phyloP scores from a whole-genome alignment of 176 grass and related monocot species.

The Bromus sterilis region DNA sequence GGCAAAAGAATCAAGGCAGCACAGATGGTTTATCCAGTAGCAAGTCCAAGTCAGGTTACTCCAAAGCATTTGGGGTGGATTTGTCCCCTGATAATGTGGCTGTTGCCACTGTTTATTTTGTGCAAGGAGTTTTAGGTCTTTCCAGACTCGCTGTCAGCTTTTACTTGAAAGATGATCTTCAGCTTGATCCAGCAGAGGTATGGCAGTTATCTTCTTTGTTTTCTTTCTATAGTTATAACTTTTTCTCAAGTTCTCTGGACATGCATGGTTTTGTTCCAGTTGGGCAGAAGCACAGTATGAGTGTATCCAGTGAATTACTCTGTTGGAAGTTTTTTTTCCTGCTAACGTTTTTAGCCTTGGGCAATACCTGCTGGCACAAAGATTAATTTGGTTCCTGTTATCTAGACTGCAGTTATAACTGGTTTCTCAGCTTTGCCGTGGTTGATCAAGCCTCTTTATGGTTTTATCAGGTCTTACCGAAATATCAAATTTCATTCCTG shows the following conservation, averaged over 20 bases:
- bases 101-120: conserved; percentile 93
- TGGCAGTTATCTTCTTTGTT: background rate
- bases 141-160: conserved; percentile 91
- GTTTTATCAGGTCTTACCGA: conserved; percentile 76
- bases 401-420: conserved; percentile 96
- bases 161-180: conserved; percentile 95
- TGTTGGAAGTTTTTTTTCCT: conserved; percentile 9
- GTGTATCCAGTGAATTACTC: conserved; percentile 3
- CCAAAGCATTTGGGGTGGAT: conserved; percentile 77
- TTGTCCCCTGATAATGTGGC: conserved; percentile 88
- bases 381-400: conserved; percentile 30
- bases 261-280: conserved; percentile 7
- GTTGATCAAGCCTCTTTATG: conserved; percentile 98
- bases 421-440: conserved; percentile 90
- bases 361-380: background rate
- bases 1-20: conserved; percentile 5
- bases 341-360: background rate
- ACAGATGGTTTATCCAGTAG: conserved; percentile 28
- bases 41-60: conserved; percentile 24
- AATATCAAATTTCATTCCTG: background rate
- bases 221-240: background rate
- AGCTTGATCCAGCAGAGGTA: conserved; percentile 98
- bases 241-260: background rate
- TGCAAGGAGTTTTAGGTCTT: conserved; percentile 94
- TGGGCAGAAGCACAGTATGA: background rate